Evolutionary conservation across 2,329 filamentous ascomycete genomes (phyloP), one percentile per base, ranked within the genome.

Genomic region (Fusarium avenaceum): DNA sequence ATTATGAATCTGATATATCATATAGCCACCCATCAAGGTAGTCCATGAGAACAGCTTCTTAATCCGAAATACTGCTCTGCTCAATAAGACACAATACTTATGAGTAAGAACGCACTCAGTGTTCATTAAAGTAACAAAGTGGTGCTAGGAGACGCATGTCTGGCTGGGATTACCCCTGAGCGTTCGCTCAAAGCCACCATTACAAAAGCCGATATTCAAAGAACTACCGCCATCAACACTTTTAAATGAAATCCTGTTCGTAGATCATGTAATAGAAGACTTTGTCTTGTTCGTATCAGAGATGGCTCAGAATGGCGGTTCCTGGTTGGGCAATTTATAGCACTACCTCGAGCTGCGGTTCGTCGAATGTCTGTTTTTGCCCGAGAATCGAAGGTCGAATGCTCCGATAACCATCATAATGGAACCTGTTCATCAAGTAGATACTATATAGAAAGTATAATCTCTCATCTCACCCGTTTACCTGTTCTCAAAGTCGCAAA

Each of bases 1-100:
- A 26, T 26, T 10, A 26, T 26, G 26, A 26, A 26, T 26, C 26
- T 52, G 52, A 52, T 65, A 52, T 33, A 22, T 65, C 32, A 59
- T 52, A 52, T 28, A 42, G 42, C 17, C 10, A 14, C 35, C 11
- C 7, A 8, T 15, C 19, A 39, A 46, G 22, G 42, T 3, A 22
- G 24, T 28, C n/a, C 11, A 30, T 15, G n/a, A 24, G 20, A 42
- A 26, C 10, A 11, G n/a, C 11, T 46, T 32, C 3, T 3, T 17
- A 42, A 15, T 9, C 33, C 10, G 4, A 19, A 13, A 15, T 19
- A 39, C 24, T 14, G 13, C 6, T 15, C n/a, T 50, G n/a, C 5
- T 30, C 4, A 15, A 17, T 19, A 30, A 20, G 20, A 39, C 14
- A 17, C 7, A 38, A 38, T n/a, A 2, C 4, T 9, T 6, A 38